Conservation (phyloP, 495 filamentous ascomycete genomes). For the Penicillium robsamsonii region DNA sequence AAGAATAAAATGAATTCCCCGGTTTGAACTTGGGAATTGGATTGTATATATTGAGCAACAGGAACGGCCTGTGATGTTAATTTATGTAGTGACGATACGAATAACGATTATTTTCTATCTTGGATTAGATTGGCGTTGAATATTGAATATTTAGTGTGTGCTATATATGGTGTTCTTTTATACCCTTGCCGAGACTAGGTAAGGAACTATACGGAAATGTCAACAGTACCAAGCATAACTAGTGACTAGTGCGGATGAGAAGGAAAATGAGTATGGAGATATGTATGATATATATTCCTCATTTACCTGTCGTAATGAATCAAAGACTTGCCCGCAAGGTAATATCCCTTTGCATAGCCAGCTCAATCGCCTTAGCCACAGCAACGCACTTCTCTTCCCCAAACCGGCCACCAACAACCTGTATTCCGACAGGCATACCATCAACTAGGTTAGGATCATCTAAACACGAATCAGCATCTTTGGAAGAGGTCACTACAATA, state of each 20-base stretch:
- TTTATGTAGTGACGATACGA: background rate
- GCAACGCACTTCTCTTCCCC: conserved; percentile 50
- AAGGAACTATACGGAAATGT: background rate
- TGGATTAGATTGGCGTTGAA: too few relatives aligned
- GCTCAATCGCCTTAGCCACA: conserved; percentile 40
- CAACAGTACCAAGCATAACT: background rate
- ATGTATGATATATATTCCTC: too few relatives aligned
- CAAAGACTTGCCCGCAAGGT: conserved; percentile 14
- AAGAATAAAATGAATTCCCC: conserved; percentile 30
- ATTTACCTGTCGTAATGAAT: background rate
- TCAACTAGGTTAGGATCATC: conserved; percentile 47
- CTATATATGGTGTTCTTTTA: background rate
- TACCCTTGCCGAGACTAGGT: background rate
- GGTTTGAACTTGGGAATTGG: conserved; percentile 7
- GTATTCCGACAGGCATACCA: conserved; percentile 53
- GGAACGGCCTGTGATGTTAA: background rate
- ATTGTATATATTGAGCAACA: conserved; percentile 1
- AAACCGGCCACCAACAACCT: conserved; percentile 51
- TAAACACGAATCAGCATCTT: conserved; percentile 11
- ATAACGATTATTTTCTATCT: background rate
- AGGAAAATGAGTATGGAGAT: background rate
- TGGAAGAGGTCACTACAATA: background rate
- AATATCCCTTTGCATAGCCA: conserved; percentile 21
- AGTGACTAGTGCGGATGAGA: background rate
- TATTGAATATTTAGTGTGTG: background rate